Percentiles rank a stretch among this genome's conserved stretches.
phyloP scores from a whole-genome alignment of 164 flowering plant species.

The Vitis rotundifolia region DNA sequence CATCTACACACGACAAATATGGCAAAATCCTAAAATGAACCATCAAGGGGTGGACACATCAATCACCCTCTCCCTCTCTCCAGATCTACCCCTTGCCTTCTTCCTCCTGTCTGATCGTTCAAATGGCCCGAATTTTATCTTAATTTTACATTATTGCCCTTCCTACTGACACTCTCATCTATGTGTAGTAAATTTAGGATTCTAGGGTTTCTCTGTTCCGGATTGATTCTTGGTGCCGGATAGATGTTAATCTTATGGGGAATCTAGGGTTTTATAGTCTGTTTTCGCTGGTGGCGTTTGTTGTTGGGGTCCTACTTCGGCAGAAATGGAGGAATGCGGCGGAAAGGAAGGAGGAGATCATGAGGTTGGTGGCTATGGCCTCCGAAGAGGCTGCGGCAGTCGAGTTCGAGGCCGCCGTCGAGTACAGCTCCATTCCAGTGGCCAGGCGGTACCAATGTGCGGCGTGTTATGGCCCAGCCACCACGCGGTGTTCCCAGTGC shows the following conservation, averaged over 20 bases:
- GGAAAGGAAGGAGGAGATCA: constrained; percentile 63
- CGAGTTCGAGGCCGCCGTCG: constrained; percentile 46
- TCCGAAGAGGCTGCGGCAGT: constrained; percentile 58
- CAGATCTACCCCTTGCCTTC: not conserved
- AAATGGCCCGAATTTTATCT: no score
- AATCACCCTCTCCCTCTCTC: not conserved
- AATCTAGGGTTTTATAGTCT: constrained; percentile 53
- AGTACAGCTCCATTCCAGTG: constrained; percentile 15
- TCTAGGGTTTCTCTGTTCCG: constrained; percentile 31
- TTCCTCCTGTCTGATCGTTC: no score
- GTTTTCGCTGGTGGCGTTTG: constrained; percentile 15
- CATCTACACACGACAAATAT: no score
- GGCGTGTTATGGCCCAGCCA: constrained; percentile 50
- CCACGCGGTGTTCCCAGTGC: constrained; percentile 61
- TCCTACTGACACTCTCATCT: not conserved
- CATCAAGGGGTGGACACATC: no score
- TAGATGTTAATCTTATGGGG: constrained; percentile 45
- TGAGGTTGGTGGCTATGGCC: constrained; percentile 45
- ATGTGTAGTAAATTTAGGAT: constrained; percentile 21
- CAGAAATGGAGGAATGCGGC: constrained; percentile 52
- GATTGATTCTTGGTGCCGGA: constrained; percentile 33
- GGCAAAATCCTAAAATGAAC: no score
- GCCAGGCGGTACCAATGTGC: constrained; percentile 37
- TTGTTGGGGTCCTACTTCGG: constrained; percentile 31
- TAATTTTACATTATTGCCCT: no score